Conservation (phyloP, 768 basidiomycete genomes). For the Mycena venus region DNA sequence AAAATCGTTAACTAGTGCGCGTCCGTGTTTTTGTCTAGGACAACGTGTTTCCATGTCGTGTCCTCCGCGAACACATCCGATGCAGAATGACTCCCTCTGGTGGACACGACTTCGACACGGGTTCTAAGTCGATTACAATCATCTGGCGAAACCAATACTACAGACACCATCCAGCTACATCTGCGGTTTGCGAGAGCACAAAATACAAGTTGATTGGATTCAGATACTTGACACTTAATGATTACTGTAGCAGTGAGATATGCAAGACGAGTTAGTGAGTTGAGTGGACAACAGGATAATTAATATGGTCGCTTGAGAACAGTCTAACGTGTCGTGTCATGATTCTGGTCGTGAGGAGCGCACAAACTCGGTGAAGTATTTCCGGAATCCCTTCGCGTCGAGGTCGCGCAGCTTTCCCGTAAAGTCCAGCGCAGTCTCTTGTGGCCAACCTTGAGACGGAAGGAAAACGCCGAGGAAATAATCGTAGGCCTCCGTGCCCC, state of each 20-base stretch:
- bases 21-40: too few species aligned
- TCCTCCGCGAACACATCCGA: conserved; percentile 62
- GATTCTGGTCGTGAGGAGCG: conserved; percentile 75
- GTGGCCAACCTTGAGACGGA: conserved; percentile 91
- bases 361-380: conserved; percentile 90
- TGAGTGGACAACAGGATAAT: conserved; percentile 9
- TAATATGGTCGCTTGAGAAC: conserved; percentile 1
- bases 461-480: conserved; percentile 86
- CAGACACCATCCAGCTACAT: too few species aligned
- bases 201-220: neutral
- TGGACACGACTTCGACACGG: too few species aligned
- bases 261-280: conserved; percentile 15
- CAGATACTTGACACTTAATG: neutral
- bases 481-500: conserved; percentile 86
- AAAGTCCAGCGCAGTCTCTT: conserved; percentile 82
- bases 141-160: too few species aligned
- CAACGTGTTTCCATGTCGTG: conserved; percentile 60
- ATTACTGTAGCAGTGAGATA: conserved; percentile 17
- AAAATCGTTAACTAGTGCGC: too few species aligned
- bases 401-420: conserved; percentile 79
- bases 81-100: too few species aligned
- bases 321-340: conserved; percentile 51
- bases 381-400: conserved; percentile 83
- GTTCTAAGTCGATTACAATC: too few species aligned
- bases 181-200: too few species aligned